Evolutionary conservation across 176 grass and related monocot genomes (phyloP).

Genomic region (Eleusine indica): DNA sequence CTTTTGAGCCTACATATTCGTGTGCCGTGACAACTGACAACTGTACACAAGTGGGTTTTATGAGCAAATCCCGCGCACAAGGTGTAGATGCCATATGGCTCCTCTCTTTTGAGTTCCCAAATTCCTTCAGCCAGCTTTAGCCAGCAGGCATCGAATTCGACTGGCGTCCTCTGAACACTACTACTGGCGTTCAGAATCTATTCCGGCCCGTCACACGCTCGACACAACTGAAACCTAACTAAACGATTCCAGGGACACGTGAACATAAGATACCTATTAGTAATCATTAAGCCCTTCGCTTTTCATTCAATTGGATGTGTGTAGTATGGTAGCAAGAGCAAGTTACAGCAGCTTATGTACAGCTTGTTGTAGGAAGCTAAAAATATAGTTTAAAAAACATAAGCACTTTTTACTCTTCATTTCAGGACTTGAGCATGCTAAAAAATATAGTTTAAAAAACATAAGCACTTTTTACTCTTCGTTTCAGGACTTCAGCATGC

Average conservation of each 20-base stretch:
- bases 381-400: too few relatives aligned
- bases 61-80: not conserved
- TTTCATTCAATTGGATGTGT: constrained; percentile 19
- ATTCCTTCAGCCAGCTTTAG: not conserved
- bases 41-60: not conserved
- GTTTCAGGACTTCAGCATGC: constrained; percentile 15
- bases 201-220: constrained; percentile 9
- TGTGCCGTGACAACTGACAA: not conserved
- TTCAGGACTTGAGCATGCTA: too few relatives aligned
- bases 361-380: too few relatives aligned
- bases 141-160: constrained; percentile 21
- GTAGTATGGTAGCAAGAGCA: not conserved
- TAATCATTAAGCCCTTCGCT: not conserved
- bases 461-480: not conserved
- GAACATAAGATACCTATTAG: not conserved
- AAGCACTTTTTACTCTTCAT: too few relatives aligned
- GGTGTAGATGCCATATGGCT: not conserved
- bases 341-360: not conserved
- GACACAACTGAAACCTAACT: constrained; percentile 37
- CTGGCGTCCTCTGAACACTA: not conserved
- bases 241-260: not conserved
- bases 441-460: too few relatives aligned
- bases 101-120: constrained; percentile 1
- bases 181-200: constrained; percentile 6
- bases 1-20: not conserved